Conservation (phyloP, 805 yeast species). For the Cyberlindnera xylosilytica region DNA sequence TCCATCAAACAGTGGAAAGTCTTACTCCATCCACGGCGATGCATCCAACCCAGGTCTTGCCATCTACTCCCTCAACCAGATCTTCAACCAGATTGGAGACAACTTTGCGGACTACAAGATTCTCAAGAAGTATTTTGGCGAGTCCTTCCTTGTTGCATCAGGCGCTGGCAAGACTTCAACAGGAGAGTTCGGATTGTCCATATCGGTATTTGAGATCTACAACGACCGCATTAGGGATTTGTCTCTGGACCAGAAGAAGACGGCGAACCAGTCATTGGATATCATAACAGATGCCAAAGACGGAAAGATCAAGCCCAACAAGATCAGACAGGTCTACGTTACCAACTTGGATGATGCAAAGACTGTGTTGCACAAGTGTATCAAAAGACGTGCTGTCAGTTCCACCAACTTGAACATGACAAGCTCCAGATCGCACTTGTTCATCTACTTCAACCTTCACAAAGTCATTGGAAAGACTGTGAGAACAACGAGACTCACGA, state of each 20-base stretch:
- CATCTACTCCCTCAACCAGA: conserved; percentile 33
- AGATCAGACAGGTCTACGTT: conserved; percentile 39
- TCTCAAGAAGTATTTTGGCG: conserved; percentile 24
- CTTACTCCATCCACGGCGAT: conserved; percentile 36
- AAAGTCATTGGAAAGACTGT: conserved; percentile 24
- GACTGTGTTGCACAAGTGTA: conserved; percentile 36
- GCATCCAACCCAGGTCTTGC: conserved; percentile 36
- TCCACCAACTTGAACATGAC: conserved; percentile 41
- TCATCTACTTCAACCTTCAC: conserved; percentile 41
- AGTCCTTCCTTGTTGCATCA: conserved; percentile 21
- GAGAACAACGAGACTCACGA: conserved; percentile 37
- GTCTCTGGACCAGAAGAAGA: conserved; percentile 27
- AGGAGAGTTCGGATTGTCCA: conserved; percentile 36
- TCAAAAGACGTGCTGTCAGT: conserved; percentile 37
- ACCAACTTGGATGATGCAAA: conserved; percentile 36
- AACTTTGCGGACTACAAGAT: conserved; percentile 18
- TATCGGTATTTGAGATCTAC: conserved; percentile 53
- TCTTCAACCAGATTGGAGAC: conserved; percentile 28
- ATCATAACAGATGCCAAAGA: conserved; percentile 42
- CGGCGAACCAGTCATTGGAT: conserved; percentile 33
- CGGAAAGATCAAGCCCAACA: conserved; percentile 42
- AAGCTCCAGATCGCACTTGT: conserved; percentile 53
- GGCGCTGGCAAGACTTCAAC: conserved; percentile 18
- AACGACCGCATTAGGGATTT: conserved; percentile 44
- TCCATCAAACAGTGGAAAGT: conserved; percentile 52